phyloP scores from a whole-genome alignment of 164 flowering plant species.

The Liriodendron chinense region DNA sequence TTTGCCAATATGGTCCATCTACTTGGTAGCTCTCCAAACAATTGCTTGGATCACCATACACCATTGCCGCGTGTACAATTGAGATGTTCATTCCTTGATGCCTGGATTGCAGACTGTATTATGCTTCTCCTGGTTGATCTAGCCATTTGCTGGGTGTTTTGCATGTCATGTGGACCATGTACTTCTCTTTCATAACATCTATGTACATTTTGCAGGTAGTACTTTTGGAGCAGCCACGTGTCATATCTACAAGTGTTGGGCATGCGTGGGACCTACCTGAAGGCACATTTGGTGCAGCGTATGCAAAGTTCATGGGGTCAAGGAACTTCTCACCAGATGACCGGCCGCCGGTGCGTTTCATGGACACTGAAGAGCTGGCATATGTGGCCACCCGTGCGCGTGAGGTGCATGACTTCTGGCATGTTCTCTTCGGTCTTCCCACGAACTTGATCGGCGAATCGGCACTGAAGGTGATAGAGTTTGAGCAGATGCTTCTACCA shows the following conservation, averaged over 20 bases:
- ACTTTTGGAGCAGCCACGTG: slow-evolving; percentile 79
- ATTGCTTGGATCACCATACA: neutral
- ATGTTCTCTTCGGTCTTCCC: slow-evolving; percentile 80
- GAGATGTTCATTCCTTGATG: neutral
- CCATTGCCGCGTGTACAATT: neutral
- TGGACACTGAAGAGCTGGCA: slow-evolving; percentile 90
- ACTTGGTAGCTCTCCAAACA: too few species aligned
- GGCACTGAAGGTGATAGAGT: slow-evolving; percentile 90
- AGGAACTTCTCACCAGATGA: slow-evolving; percentile 96
- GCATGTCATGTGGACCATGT: neutral
- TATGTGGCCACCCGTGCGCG: slow-evolving; percentile 88
- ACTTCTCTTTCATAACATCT: neutral
- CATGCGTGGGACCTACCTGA: slow-evolving; percentile 89
- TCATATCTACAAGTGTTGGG: slow-evolving; percentile 66
- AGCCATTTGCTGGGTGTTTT: neutral
- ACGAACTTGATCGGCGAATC: slow-evolving; percentile 94
- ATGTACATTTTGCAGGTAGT: slow-evolving; percentile 47
- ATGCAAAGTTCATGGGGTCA: slow-evolving; percentile 92
- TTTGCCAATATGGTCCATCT: neutral
- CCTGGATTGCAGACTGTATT: neutral
- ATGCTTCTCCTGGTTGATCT: neutral
- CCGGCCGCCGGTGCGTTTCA: slow-evolving; percentile 86
- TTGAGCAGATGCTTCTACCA: slow-evolving; percentile 94
- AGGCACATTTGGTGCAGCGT: slow-evolving; percentile 98
- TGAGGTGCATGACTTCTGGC: slow-evolving; percentile 98